Conservation (phyloP, 202 grass and related monocot species). For the Panicum hallii region DNA sequence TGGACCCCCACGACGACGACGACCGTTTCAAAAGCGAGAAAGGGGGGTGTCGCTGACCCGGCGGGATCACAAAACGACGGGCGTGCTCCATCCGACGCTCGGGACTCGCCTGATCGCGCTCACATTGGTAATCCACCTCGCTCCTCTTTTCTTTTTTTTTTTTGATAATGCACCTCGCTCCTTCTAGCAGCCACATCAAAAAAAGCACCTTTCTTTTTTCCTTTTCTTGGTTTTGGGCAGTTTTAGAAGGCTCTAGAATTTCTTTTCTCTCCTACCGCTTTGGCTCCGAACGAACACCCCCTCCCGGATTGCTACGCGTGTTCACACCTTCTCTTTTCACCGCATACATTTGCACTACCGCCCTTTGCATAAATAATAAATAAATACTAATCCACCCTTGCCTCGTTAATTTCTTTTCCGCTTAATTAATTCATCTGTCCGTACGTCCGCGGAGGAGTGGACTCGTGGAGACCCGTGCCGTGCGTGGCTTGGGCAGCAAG, state of each 20-base stretch:
- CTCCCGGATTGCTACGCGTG: too few species aligned
- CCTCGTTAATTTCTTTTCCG: neutral
- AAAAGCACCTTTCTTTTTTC: neutral
- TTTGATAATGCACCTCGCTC: too few species aligned
- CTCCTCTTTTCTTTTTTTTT: neutral
- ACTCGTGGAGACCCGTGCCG: neutral
- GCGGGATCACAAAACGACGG: neutral
- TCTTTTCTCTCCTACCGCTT: too few species aligned
- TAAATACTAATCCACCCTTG: too few species aligned
- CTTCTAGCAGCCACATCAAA: neutral
- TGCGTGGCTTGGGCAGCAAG: slow-evolving; percentile 1
- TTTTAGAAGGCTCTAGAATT: too few species aligned
- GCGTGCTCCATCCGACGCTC: neutral
- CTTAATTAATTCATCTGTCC: too few species aligned
- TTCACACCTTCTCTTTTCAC: too few species aligned
- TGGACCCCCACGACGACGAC: neutral
- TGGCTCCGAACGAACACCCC: too few species aligned
- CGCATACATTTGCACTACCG: too few species aligned
- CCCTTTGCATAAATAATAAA: too few species aligned
- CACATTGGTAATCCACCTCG: neutral
- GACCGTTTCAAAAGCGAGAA: neutral
- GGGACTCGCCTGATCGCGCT: neutral
- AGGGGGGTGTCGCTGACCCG: neutral
- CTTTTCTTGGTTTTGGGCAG: too few species aligned
- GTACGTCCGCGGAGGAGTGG: neutral